Evolutionary conservation across 2,329 filamentous ascomycete genomes (phyloP), one percentile per base, ranked within the genome.

Genomic region (Pezicula rhizophila): DNA sequence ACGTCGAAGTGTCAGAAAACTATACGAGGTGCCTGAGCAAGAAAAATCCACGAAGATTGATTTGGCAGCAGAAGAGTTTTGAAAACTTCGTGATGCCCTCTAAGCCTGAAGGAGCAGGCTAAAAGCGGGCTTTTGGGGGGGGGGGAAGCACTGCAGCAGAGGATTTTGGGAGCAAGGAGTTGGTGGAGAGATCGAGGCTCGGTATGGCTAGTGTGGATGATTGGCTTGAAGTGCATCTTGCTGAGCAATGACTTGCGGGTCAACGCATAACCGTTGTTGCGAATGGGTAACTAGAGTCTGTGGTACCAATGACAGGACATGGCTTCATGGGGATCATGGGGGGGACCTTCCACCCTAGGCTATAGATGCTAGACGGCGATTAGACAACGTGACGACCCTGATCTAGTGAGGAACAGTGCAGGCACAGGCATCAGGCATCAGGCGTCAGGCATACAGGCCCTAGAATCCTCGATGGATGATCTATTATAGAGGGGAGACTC

Each of bases 181-280:
- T 25, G 51, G 53, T 52, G 59, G 50, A 57, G 54, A 60, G 61
- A 64, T 64, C 58, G 59, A 58, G 55, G 52, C 50, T 59, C 51
- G 58, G 57, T 50, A 47, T 35, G 20, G 47, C 35, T 49, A 35
- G 47, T 47, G 49, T 43, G 50, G 53, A 53, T 59, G 55, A 63
- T 60, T 60, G 57, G 59, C 42, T 46, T 53, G 26, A 44, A 51
- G 40, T 46, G 52, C 46, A 50, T 55, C 46, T 56, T 47, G 52
- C 45, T 51, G 52, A 50, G 51, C 47, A 51, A 49, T 42, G 17
- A 49, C 45, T 55, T 55, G 54, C 55, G 58, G 58, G 55, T 55
- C 50, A 52, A 57, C 51, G 57, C 58, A 62, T 53, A 55, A 54
- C 60, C 58, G 59, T 59, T 60, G 54, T 56, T 53, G 58, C 49